A percentile compares a stretch with the other conserved stretches of the same genome.
Evolutionary conservation across 805 yeast genomes (phyloP).

Genomic region (Saccharomycopsis selenospora): DNA sequence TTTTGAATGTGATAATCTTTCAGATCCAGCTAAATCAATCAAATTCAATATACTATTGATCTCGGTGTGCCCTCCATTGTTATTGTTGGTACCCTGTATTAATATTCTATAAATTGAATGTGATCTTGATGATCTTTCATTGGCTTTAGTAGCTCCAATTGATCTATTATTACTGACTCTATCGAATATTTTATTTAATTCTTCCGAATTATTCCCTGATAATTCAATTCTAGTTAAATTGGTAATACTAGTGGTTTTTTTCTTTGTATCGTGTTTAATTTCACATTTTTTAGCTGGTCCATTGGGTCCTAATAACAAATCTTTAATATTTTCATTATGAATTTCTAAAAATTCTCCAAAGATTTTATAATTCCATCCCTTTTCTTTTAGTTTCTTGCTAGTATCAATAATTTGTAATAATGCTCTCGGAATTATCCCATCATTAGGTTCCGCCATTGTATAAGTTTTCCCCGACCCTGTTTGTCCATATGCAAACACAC

Average conservation of each 20-base stretch:
- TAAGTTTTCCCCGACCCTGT: slow-evolving; percentile 93
- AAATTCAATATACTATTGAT: slow-evolving; percentile 63
- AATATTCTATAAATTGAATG: slow-evolving; percentile 73
- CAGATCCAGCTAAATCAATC: slow-evolving; percentile 93
- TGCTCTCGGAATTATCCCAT: slow-evolving; percentile 81
- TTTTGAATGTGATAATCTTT: slow-evolving; percentile 66
- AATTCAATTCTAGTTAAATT: slow-evolving; percentile 49
- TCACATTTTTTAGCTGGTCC: slow-evolving; percentile 41
- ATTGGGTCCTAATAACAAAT: slow-evolving; percentile 39
- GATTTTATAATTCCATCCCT: slow-evolving; percentile 58
- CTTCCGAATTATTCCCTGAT: slow-evolving; percentile 41
- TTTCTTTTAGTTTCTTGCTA: slow-evolving; percentile 37
- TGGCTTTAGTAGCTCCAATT: slow-evolving; percentile 75
- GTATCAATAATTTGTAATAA: slow-evolving; percentile 61
- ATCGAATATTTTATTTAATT: slow-evolving; percentile 30
- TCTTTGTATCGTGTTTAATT: slow-evolving; percentile 58
- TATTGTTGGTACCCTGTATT: slow-evolving; percentile 45
- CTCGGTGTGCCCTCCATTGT: slow-evolving; percentile 38
- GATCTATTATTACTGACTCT: slow-evolving; percentile 57
- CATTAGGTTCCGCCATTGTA: slow-evolving; percentile 68
- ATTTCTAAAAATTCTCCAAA: slow-evolving; percentile 81
- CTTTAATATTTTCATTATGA: slow-evolving; percentile 76
- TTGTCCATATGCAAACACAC: slow-evolving; percentile 95
- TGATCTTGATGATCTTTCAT: slow-evolving; percentile 84
- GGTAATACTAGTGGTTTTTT: slow-evolving; percentile 50